Evolutionary conservation across 129 eudicot genomes (phyloP), one percentile per base, ranked within the genome.

Genomic region (Heracleum sosnowskyi): DNA sequence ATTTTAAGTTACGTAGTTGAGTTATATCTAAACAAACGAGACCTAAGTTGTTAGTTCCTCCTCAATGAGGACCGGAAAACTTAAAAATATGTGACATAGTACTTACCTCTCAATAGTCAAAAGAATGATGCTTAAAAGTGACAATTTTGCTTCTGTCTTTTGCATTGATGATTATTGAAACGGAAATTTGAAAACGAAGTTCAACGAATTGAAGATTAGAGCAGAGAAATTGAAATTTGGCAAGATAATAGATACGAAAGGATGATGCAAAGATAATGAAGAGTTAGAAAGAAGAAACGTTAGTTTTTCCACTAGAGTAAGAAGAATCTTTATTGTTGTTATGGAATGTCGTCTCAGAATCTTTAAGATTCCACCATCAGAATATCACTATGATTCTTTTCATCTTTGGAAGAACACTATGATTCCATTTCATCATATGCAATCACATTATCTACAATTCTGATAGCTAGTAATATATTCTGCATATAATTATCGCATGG

Each of bases 281-380:
- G 36, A 63, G 36, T 3, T 63, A 63, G 70, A 63, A 63, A 63
- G 71, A 64, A 31, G 71, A 64, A 64, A 29, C 37, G 31, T 29
- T 28, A 64, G 37, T 29, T 64, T 29, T 66, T 7, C 72, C 72
- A 66, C 72, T 66, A 66, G 72, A 66, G 72, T 20, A 66, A 66
- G 72, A 66, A 66, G 72, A 66, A 66, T 66, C 39, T 66, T 66
- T 66, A 0, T 13, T 31, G 70, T 11, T 28, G 39, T 66, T 12
- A 12, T 66, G 72, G 72, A 66, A 66, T 66, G 72, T 66, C 72
- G 72, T 66, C 36, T 66, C 72, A 66, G 72, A 66, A 66, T 66
- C 36, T 66, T 2, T 29, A 66, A 66, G 24, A 66, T 66, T 66
- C 72, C 72, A 66, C 72, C 39, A 33, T 31, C 1, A 1, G 37